Evolutionary conservation across 2,329 filamentous ascomycete genomes (phyloP), one percentile per base, ranked within the genome.

Genomic region (Colletotrichum chrysophilum): DNA sequence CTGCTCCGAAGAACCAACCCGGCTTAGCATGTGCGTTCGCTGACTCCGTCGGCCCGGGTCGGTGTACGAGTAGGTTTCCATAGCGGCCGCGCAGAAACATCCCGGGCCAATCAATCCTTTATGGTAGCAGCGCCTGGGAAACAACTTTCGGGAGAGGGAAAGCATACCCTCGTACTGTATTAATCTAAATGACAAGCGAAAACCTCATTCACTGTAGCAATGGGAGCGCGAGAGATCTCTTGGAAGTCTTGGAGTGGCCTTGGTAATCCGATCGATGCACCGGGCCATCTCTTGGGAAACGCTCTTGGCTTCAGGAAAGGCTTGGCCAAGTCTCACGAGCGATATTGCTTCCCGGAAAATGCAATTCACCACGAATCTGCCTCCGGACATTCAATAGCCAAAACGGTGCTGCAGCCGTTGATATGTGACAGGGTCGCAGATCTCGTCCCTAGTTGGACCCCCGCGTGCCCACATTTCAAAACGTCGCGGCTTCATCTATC

Each of bases 171-270:
- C 28, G 69, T 58, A 62, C 55, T 61, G 9, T 12, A 21, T 12
- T 10, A 61, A 24, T 18, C 38, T 32, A 16, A 32, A 26, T 9
- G 24, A 48, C 16, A 4, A 12, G 24, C 26, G 13, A 21, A 10
- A 34, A 55, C 7, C 7, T 52, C 43, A 26, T 16, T 21, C 18
- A 48, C 18, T n/a, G 32, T 48, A 14, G 34, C 24, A 65, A n/a
- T 16, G 28, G 10, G 43, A 13, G 43, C 43, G n/a, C 0, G 3
- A 28, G 12, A 48, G 64, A 75, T 75, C 70, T 75, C 73, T 75
- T 73, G 70, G 70, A 73, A 68, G 70, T 34, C 64, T 66, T 79
- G 73, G 55, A 67, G 36, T 75, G 71, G 28, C 74, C 78, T 58
- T 71, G 61, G 68, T 72, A 67, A n/a, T 48, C 56, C 55, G 72